Conservation (phyloP, 1,284 basidiomycete species). For the Sparassis latifolia region DNA sequence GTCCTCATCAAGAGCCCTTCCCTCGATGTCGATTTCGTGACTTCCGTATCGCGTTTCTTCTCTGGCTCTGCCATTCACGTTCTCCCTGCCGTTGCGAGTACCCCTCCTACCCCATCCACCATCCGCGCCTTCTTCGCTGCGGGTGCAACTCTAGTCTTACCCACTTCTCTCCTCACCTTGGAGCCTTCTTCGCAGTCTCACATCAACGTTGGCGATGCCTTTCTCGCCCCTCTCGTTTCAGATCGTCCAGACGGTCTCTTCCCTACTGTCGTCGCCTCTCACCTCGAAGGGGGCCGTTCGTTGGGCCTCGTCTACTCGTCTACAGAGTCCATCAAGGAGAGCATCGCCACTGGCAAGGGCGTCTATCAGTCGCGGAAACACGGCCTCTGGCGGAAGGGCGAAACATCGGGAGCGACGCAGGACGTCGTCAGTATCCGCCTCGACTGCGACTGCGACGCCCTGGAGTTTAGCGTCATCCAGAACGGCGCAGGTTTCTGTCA, state of each 20-base stretch:
- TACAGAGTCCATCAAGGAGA: constrained; percentile 77
- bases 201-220: constrained; percentile 80
- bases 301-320: constrained; percentile 99
- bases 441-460: constrained; percentile 92
- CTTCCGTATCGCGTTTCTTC: constrained; percentile 73
- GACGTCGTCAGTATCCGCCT: constrained; percentile 77
- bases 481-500: constrained; percentile 94
- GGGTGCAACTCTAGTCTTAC: constrained; percentile 66
- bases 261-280: constrained; percentile 84
- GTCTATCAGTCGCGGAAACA: constrained; percentile 97
- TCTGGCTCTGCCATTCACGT: constrained; percentile 56
- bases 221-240: constrained; percentile 76
- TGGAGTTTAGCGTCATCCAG: constrained; percentile 92
- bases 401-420: constrained; percentile 92
- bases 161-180: constrained; percentile 66
- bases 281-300: constrained; percentile 66
- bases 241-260: constrained; percentile 92
- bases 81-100: constrained; percentile 36
- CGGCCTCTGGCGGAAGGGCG: constrained; percentile 96
- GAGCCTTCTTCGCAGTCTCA: constrained; percentile 45
- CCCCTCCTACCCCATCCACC: constrained; percentile 43
- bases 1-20: constrained; percentile 69
- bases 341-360: constrained; percentile 84
- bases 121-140: constrained; percentile 53
- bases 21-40: constrained; percentile 63